Evolutionary conservation across 2,329 filamentous ascomycete species (phyloP).

Genomic region (Ascochyta lentis): DNA sequence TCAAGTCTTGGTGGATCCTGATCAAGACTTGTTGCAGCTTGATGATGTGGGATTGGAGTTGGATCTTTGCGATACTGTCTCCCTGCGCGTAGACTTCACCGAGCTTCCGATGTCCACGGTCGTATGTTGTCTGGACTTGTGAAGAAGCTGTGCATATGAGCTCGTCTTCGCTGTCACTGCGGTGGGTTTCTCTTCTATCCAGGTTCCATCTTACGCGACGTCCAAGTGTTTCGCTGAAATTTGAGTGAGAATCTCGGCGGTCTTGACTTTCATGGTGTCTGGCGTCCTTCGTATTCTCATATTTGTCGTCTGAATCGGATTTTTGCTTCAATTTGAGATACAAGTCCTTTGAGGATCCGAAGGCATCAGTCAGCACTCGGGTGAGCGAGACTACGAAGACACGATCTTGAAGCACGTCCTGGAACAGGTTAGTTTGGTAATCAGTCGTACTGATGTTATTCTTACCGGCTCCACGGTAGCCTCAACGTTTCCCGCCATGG

Average conservation of each 20-base stretch:
- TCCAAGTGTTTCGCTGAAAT: slow-evolving; percentile 18
- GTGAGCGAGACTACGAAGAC: slow-evolving; percentile 42
- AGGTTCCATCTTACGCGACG: slow-evolving; percentile 21
- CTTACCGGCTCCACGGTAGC: slow-evolving; percentile 4
- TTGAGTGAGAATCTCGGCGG: slow-evolving; percentile 28
- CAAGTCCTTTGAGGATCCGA: slow-evolving; percentile 40
- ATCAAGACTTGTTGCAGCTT: slow-evolving; percentile 39
- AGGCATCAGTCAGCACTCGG: slow-evolving; percentile 36
- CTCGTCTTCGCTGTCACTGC: slow-evolving; percentile 39
- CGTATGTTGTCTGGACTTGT: slow-evolving; percentile 38
- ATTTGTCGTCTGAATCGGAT: slow-evolving; percentile 24
- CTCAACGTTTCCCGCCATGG: slow-evolving; percentile 1
- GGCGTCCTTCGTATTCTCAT: slow-evolving; percentile 8
- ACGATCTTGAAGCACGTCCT: slow-evolving; percentile 32
- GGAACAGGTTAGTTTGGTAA: not conserved
- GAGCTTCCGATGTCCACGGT: slow-evolving; percentile 37
- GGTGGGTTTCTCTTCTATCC: slow-evolving; percentile 21
- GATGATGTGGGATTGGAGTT: slow-evolving; percentile 44
- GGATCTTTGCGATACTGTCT: slow-evolving; percentile 40
- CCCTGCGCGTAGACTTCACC: slow-evolving; percentile 42
- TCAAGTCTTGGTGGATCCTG: slow-evolving; percentile 37
- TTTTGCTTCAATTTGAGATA: slow-evolving; percentile 41
- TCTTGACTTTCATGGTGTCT: slow-evolving; percentile 5
- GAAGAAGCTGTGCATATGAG: slow-evolving; percentile 32
- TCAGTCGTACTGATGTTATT: not conserved